Evolutionary conservation across 83 land plant species (phyloP).

Genomic region (Picea abies): DNA sequence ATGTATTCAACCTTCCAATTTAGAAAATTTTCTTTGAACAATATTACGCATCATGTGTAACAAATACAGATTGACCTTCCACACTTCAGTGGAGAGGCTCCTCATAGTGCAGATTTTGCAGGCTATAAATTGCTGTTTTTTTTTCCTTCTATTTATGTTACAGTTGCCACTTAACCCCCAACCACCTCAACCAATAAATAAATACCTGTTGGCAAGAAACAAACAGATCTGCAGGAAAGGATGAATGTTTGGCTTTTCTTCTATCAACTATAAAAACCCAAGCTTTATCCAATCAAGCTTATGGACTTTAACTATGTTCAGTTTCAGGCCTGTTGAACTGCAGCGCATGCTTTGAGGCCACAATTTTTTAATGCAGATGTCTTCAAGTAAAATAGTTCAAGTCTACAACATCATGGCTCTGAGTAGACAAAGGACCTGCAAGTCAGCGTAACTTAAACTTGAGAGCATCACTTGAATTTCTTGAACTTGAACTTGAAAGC

Average conservation of each 20-base stretch:
- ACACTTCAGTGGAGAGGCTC: background rate
- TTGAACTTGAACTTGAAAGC: background rate
- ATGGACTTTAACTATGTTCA: slow-evolving; percentile 7
- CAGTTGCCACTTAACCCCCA: background rate
- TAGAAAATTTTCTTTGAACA: background rate
- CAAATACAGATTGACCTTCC: background rate
- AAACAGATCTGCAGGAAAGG: background rate
- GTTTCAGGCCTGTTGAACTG: background rate
- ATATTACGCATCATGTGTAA: background rate
- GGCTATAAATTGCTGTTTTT: background rate
- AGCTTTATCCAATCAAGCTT: background rate
- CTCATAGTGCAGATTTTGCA: background rate
- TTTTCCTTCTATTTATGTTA: background rate
- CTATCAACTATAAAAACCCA: background rate
- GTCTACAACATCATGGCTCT: background rate
- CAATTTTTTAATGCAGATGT: background rate
- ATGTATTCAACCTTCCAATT: background rate
- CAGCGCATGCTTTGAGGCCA: background rate
- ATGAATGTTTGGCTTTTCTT: background rate
- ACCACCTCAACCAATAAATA: background rate
- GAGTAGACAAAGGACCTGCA: background rate
- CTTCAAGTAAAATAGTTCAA: slow-evolving; percentile 2
- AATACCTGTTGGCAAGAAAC: background rate
- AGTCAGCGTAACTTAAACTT: background rate
- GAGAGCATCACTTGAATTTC: background rate